Percentiles rank a stretch among this genome's conserved stretches.
phyloP scores from a whole-genome alignment of 352 stramenopile genomes.

The Globisporangium perplexum region DNA sequence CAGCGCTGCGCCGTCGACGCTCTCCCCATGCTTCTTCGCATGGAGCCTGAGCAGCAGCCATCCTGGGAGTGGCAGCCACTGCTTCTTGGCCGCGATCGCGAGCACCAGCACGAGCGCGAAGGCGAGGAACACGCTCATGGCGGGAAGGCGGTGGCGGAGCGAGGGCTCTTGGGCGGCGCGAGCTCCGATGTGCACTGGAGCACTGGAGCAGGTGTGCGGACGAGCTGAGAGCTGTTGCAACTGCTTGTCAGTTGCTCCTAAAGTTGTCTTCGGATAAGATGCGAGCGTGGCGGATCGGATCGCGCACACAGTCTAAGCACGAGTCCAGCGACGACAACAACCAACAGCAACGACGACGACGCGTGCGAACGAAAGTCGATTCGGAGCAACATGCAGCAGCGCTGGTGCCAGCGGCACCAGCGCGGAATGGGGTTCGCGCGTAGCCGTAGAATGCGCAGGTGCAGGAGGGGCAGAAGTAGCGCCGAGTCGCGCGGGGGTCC shows the following conservation, averaged over 20 bases:
- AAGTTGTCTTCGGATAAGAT: no score
- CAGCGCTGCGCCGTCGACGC: constrained; percentile 7
- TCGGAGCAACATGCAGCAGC: not conserved
- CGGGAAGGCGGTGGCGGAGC: no score
- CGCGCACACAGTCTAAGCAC: no score
- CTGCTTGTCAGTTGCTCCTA: no score
- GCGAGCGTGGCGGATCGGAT: no score
- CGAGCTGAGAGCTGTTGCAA: no score
- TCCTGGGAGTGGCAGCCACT: constrained; percentile 19
- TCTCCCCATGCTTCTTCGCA: constrained; percentile 24
- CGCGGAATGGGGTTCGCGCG: no score
- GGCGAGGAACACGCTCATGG: constrained; percentile 17
- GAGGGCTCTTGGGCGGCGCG: no score
- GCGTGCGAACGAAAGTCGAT: not conserved
- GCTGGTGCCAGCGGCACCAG: no score
- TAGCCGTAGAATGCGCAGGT: no score
- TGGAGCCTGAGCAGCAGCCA: constrained; percentile 17
- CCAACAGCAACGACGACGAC: not conserved
- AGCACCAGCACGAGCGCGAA: constrained; percentile 22
- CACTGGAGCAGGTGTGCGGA: no score
- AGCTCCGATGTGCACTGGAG: no score
- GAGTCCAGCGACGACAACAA: not conserved
- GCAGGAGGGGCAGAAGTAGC: not conserved
- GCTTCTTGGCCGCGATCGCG: constrained; percentile 12
- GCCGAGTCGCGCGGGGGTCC: not conserved